These are phyloP conservation scores for Beauveria scarabaeidicola DNA, from an alignment of 2,329 filamentous ascomycete genomes.

Conservation along the genomic window DNA sequence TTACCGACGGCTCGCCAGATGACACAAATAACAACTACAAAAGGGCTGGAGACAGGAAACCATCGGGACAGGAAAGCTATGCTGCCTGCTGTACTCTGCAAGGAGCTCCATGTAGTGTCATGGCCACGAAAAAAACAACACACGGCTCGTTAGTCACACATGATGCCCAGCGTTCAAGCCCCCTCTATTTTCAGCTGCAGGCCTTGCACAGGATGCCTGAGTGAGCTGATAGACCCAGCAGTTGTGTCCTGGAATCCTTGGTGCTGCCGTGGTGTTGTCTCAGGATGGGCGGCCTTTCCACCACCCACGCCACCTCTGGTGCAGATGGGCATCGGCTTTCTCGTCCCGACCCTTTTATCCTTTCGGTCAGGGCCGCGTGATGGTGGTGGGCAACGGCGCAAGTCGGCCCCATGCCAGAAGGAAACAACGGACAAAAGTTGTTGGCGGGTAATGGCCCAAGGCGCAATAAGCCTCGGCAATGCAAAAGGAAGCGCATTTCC, in stretches of 20 bases:
- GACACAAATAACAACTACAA: not conserved
- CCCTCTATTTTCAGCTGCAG: not conserved
- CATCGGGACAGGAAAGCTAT: not conserved
- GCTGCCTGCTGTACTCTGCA: not conserved
- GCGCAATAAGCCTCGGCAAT: not conserved
- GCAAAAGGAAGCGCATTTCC: not conserved
- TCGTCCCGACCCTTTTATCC: not conserved
- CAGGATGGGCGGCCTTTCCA: not conserved
- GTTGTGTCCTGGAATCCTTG: not conserved
- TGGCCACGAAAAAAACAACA: not conserved
- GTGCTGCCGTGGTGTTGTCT: not conserved
- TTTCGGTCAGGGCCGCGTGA: not conserved
- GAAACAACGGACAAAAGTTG: not conserved
- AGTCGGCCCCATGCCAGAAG: constrained; percentile 1
- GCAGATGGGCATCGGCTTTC: not conserved
- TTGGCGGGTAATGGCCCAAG: not conserved
- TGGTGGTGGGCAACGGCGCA: too few relatives aligned
- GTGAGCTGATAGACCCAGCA: not conserved
- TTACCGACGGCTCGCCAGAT: not conserved
- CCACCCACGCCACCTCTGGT: not conserved
- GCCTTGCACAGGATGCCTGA: not conserved
- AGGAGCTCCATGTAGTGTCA: not conserved
- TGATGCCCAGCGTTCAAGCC: not conserved
- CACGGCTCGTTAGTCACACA: not conserved
- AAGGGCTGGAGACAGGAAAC: not conserved